Conservation (phyloP, 192 early-diverging fungal species). For the Diversispora eburnea region DNA sequence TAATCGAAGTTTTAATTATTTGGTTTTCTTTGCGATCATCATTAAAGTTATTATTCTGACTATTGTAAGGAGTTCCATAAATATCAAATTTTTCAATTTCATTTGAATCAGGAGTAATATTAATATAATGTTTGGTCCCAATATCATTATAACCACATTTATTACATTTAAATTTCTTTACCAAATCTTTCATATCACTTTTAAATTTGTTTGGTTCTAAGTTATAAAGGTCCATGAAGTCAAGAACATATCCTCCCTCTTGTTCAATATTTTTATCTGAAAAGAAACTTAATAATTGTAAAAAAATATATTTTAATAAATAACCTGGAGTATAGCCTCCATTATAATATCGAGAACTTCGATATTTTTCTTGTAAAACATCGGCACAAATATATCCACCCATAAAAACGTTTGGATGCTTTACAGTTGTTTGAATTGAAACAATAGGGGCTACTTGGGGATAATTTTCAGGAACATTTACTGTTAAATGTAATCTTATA, state of each 20-base stretch:
- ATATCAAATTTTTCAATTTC: not conserved
- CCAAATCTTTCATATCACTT: not conserved
- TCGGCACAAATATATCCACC: constrained; percentile 1
- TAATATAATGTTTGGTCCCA: not conserved
- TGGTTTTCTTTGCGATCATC: no score
- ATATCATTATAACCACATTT: not conserved
- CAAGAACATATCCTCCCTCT: not conserved
- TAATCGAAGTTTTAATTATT: no score
- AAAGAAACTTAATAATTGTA: constrained; percentile 18
- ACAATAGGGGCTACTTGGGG: not conserved
- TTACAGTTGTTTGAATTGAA: constrained; percentile 2
- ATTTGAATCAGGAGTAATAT: not conserved
- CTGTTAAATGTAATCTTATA: constrained; percentile 1
- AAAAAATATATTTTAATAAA: constrained; percentile 17
- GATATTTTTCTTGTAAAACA: not conserved
- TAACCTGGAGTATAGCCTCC: constrained; percentile 19
- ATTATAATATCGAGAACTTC: not conserved
- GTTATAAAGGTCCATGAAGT: not conserved
- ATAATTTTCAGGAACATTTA: not conserved
- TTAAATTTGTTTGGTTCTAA: not conserved
- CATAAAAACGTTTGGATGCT: not conserved
- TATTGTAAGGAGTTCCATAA: not conserved
- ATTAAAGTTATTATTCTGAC: no score
- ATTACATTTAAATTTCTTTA: not conserved
- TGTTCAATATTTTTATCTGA: constrained; percentile 11